Conservation (phyloP, 345 rosid species). For the Lumnitzera littorea region DNA sequence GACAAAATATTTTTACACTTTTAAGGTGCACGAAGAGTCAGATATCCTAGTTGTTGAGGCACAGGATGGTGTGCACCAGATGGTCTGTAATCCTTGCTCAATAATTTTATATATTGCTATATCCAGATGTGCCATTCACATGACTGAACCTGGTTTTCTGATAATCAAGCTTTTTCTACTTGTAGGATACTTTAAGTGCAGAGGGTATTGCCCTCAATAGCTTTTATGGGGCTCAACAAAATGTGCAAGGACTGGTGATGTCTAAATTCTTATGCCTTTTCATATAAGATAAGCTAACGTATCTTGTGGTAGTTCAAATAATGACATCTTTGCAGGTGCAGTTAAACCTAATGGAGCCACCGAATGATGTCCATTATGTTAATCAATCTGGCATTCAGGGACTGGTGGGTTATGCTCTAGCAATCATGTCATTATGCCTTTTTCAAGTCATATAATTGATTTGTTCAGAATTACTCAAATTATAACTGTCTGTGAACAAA, state of each 20-base stretch:
- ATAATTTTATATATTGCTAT: no score
- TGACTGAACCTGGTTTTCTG: neutral
- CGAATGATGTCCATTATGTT: constrained; percentile 45
- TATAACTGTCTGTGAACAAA: neutral
- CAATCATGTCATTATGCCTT: constrained; percentile 1
- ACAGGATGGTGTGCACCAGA: constrained; percentile 32
- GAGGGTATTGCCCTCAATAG: constrained; percentile 41
- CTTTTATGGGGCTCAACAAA: constrained; percentile 35
- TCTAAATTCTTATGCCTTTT: neutral
- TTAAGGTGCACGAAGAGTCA: constrained; percentile 37
- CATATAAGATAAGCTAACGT: neutral
- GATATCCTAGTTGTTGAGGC: constrained; percentile 32
- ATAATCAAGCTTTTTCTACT: constrained; percentile 7
- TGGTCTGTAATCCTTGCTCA: constrained; percentile 23
- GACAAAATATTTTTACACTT: neutral
- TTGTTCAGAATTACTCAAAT: neutral
- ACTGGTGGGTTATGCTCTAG: constrained; percentile 21
- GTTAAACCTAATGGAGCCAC: constrained; percentile 52
- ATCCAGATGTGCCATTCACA: neutral
- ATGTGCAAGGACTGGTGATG: constrained; percentile 43
- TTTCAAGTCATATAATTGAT: neutral
- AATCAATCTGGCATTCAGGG: constrained; percentile 38
- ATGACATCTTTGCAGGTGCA: constrained; percentile 27
- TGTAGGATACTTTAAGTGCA: constrained; percentile 37
- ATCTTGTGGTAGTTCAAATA: neutral